Evolutionary conservation across 139 green algal species (phyloP).

Genomic region (Asterochloris sp.): DNA sequence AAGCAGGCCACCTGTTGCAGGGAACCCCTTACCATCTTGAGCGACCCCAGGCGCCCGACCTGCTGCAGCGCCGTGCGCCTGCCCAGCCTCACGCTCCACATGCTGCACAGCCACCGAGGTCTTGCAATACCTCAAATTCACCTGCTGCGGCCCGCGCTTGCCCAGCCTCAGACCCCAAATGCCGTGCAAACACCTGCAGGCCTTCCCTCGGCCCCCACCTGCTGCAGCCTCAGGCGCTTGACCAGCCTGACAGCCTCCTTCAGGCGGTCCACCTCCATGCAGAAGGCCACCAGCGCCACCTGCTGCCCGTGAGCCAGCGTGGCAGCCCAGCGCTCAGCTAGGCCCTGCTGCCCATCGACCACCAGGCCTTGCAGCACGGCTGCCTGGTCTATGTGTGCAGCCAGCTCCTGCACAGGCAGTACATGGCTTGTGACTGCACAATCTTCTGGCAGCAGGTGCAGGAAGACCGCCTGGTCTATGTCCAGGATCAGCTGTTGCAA

Average conservation of each 20-base stretch:
- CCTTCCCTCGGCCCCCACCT: neutral
- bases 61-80: too few species aligned
- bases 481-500: too few species aligned
- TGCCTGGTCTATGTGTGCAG: constrained; percentile 15
- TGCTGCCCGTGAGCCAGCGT: constrained; percentile 19
- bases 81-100: neutral
- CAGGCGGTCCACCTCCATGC: constrained; percentile 44
- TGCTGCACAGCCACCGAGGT: neutral
- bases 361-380: constrained; percentile 39
- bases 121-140: neutral
- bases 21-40: too few species aligned
- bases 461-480: too few species aligned
- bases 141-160: neutral
- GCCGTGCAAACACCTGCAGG: neutral
- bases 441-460: neutral
- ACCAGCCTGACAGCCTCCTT: constrained; percentile 43
- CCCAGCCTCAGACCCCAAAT: neutral
- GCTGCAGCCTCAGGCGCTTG: neutral
- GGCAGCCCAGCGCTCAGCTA: constrained; percentile 47
- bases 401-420: constrained; percentile 23
- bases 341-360: constrained; percentile 37
- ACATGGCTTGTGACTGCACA: neutral
- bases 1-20: too few species aligned
- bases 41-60: too few species aligned
- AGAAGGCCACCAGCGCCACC: constrained; percentile 39